Conservation (phyloP, 2,329 filamentous ascomycete genomes). For the Tolypocladium nubicola region DNA sequence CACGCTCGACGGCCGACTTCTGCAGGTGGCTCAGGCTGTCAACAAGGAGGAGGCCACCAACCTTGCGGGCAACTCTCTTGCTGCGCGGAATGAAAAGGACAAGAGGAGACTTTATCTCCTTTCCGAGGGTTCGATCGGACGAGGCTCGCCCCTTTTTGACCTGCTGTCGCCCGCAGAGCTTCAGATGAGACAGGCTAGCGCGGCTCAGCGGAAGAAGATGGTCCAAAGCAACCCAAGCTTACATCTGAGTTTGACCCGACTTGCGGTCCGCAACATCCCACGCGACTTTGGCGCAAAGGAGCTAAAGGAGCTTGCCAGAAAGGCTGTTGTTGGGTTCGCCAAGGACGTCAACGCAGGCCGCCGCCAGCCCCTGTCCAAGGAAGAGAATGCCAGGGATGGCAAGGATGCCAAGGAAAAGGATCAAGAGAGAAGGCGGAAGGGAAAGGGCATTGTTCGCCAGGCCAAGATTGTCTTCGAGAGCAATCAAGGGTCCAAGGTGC, state of each 20-base stretch:
- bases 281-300: constrained; percentile 74
- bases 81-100: constrained; percentile 61
- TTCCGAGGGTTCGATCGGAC: constrained; percentile 71
- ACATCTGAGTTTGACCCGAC: constrained; percentile 78
- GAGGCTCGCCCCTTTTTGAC: constrained; percentile 67
- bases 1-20: constrained; percentile 79
- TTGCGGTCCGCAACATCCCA: constrained; percentile 87
- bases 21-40: constrained; percentile 78
- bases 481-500: constrained; percentile 71
- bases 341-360: constrained; percentile 73
- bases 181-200: constrained; percentile 79
- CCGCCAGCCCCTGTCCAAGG: constrained; percentile 73
- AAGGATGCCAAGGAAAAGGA: constrained; percentile 76
- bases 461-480: constrained; percentile 93
- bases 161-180: constrained; percentile 69
- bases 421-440: constrained; percentile 65
- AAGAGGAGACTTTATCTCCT: constrained; percentile 85
- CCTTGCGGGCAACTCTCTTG: constrained; percentile 59
- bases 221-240: constrained; percentile 86
- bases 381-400: constrained; percentile 73
- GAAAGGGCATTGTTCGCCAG: constrained; percentile 80
- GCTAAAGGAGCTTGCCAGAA: constrained; percentile 79
- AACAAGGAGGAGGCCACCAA: constrained; percentile 69
- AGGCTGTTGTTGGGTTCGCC: constrained; percentile 91
- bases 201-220: constrained; percentile 76